Conservation (phyloP, 352 stramenopile species). For the Phytophthora melonis region DNA sequence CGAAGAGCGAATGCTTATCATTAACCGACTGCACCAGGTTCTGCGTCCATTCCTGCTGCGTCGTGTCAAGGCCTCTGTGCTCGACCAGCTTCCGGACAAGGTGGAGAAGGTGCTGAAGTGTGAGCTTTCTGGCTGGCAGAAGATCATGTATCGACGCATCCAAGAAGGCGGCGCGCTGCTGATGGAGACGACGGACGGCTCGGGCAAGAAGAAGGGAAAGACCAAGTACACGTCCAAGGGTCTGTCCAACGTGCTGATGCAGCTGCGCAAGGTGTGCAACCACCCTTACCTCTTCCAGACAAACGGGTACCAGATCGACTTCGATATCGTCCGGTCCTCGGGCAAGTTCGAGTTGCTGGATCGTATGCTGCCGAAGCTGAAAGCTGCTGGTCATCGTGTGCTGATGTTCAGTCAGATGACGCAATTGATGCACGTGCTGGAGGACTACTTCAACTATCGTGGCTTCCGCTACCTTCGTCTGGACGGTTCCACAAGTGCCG, state of each 20-base stretch:
- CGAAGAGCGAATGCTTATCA: slow-evolving; percentile 91
- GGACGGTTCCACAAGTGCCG: slow-evolving; percentile 96
- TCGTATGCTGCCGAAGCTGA: slow-evolving; percentile 96
- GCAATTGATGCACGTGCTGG: slow-evolving; percentile 91
- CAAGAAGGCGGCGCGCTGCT: slow-evolving; percentile 87
- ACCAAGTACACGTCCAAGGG: slow-evolving; percentile 88
- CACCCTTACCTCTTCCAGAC: slow-evolving; percentile 90
- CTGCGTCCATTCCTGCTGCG: slow-evolving; percentile 86
- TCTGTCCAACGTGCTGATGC: slow-evolving; percentile 90
- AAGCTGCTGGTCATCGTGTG: slow-evolving; percentile 91
- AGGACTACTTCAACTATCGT: slow-evolving; percentile 92
- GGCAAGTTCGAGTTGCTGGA: slow-evolving; percentile 97
- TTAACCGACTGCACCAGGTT: slow-evolving; percentile 89
- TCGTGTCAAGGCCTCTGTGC: slow-evolving; percentile 87
- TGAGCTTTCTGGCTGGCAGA: slow-evolving; percentile 89
- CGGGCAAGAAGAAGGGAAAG: slow-evolving; percentile 76
- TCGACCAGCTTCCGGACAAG: slow-evolving; percentile 89
- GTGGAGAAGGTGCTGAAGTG: slow-evolving; percentile 90
- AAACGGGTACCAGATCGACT: slow-evolving; percentile 88
- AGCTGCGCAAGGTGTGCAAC: slow-evolving; percentile 91
- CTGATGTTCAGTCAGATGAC: slow-evolving; percentile 94
- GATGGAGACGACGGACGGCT: slow-evolving; percentile 75
- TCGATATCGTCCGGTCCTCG: slow-evolving; percentile 85
- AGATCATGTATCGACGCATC: slow-evolving; percentile 90
- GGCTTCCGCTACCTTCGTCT: slow-evolving; percentile 96